Conservation (phyloP, 1,139 yeast species). For the Nakaseomyces uthaithaninus region DNA sequence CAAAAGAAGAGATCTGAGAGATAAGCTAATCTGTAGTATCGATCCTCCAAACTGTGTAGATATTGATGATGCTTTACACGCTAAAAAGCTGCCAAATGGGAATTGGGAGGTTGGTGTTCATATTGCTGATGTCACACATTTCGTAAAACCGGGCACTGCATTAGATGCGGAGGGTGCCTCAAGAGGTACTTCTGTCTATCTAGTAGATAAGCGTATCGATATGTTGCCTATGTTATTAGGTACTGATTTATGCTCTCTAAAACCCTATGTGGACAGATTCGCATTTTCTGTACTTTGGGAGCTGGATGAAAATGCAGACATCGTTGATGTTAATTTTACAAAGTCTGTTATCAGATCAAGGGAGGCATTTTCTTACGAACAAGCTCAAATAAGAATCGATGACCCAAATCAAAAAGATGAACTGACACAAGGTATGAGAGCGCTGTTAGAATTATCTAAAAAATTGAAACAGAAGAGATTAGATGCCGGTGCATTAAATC, state of each 20-base stretch:
- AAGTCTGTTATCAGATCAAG: slow-evolving; percentile 87
- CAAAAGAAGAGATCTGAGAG: slow-evolving; percentile 76
- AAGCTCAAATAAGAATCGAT: slow-evolving; percentile 87
- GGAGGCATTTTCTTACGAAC: slow-evolving; percentile 91
- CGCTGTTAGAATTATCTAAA: slow-evolving; percentile 66
- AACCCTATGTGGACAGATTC: slow-evolving; percentile 91
- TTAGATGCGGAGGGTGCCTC: slow-evolving; percentile 94
- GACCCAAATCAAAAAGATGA: slow-evolving; percentile 73
- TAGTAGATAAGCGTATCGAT: slow-evolving; percentile 98
- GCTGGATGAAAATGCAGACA: slow-evolving; percentile 75
- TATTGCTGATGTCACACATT: slow-evolving; percentile 97
- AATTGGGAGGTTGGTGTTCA: slow-evolving; percentile 97
- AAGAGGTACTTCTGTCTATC: slow-evolving; percentile 92
- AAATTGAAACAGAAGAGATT: slow-evolving; percentile 76
- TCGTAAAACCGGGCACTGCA: slow-evolving; percentile 87
- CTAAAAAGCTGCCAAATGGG: slow-evolving; percentile 76
- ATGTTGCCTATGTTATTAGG: slow-evolving; percentile 96
- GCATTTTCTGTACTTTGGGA: slow-evolving; percentile 97
- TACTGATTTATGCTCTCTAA: slow-evolving; percentile 89
- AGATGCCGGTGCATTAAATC: slow-evolving; percentile 92
- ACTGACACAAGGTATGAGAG: slow-evolving; percentile 82
- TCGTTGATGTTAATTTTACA: slow-evolving; percentile 71
- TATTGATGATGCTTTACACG: slow-evolving; percentile 97
- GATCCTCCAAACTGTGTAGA: slow-evolving; percentile 99
- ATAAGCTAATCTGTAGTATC: slow-evolving; percentile 83